phyloP scores from a whole-genome alignment of 768 basidiomycete genomes.

The Serendipita vermifera region DNA sequence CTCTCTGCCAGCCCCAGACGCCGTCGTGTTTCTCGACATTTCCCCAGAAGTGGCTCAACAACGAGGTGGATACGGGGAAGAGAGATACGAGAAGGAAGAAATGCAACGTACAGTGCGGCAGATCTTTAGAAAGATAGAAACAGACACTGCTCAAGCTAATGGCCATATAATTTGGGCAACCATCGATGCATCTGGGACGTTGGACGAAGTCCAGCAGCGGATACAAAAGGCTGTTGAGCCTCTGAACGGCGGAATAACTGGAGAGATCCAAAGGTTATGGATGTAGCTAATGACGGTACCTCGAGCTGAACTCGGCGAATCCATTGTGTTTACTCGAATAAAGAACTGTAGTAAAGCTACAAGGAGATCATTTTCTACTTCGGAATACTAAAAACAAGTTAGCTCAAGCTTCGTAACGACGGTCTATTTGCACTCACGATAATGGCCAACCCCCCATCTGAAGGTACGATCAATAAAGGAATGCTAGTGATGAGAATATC shows the following conservation, averaged over 20 bases:
- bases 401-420: not conserved
- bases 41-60: conserved; percentile 49
- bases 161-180: conserved; percentile 33
- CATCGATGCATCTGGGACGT: conserved; percentile 44
- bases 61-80: conserved; percentile 74
- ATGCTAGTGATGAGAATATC: conserved; percentile 17
- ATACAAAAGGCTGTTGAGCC: conserved; percentile 43
- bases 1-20: conserved; percentile 79
- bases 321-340: too few relatives aligned
- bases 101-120: conserved; percentile 54
- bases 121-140: conserved; percentile 44
- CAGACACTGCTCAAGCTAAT: conserved; percentile 31
- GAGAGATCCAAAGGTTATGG: conserved; percentile 43
- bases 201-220: conserved; percentile 37
- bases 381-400: not conserved
- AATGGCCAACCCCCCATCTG: conserved; percentile 48
- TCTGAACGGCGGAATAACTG: conserved; percentile 28
- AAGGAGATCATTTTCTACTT: too few relatives aligned
- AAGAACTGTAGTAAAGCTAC: too few relatives aligned
- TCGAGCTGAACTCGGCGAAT: not conserved
- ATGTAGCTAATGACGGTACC: too few relatives aligned
- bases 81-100: conserved; percentile 74
- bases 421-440: conserved; percentile 21
- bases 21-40: conserved; percentile 78
- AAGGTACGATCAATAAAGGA: not conserved